Percentiles rank a stretch among this genome's conserved stretches.
These are phyloP conservation scores for Apiospora marii DNA, from an alignment of 2,329 filamentous ascomycete genomes.

Conservation along the genomic window DNA sequence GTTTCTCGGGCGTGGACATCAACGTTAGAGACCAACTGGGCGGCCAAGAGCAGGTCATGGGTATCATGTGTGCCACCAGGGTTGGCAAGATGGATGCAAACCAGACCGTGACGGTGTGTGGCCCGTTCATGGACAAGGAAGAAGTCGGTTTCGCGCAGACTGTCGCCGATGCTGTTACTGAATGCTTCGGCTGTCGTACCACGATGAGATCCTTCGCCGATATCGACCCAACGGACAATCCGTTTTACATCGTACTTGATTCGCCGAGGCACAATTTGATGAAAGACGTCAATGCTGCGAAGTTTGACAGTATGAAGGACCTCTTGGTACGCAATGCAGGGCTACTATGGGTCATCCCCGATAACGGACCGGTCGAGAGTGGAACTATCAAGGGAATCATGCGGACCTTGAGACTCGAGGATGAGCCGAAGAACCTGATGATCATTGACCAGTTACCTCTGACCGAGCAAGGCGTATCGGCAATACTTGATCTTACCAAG, in stretches of 20 bases:
- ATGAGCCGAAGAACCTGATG: slow-evolving; percentile 28
- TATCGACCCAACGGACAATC: slow-evolving; percentile 21
- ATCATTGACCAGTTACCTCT: slow-evolving; percentile 29
- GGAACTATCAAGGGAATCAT: slow-evolving; percentile 30
- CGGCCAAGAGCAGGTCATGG: slow-evolving; percentile 28
- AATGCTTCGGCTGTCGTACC: slow-evolving; percentile 20
- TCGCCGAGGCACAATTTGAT: slow-evolving; percentile 25
- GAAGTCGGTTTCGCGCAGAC: slow-evolving; percentile 28
- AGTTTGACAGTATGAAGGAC: slow-evolving; percentile 27
- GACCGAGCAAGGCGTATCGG: slow-evolving; percentile 24
- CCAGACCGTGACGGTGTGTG: slow-evolving; percentile 25
- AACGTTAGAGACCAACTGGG: slow-evolving; percentile 26
- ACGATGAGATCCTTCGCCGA: slow-evolving; percentile 14
- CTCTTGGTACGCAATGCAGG: slow-evolving; percentile 25
- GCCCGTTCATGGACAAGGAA: slow-evolving; percentile 28
- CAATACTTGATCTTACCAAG: slow-evolving; percentile 27
- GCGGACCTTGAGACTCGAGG: slow-evolving; percentile 31
- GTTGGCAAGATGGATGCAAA: slow-evolving; percentile 27
- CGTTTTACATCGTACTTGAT: slow-evolving; percentile 29
- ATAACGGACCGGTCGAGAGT: slow-evolving; percentile 24
- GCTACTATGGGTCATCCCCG: slow-evolving; percentile 30
- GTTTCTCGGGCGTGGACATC: slow-evolving; percentile 22
- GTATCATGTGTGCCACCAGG: slow-evolving; percentile 30
- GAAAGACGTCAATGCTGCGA: slow-evolving; percentile 18
- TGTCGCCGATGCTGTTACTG: slow-evolving; percentile 26